Conservation (phyloP, 768 basidiomycete genomes). For the Tulasnella sp. region DNA sequence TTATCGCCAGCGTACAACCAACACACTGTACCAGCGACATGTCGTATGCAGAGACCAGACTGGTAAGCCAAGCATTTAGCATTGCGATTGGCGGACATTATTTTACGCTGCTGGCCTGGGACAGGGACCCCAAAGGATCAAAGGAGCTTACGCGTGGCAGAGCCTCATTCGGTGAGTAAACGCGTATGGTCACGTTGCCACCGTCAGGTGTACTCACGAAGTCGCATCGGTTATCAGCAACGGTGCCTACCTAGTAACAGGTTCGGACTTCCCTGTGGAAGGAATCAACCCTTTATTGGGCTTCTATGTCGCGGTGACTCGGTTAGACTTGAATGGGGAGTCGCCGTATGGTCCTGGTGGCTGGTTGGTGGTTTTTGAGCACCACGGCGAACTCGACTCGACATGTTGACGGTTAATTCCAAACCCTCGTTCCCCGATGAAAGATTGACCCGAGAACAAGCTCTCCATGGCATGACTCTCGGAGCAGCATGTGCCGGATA, state of each 20-base stretch:
- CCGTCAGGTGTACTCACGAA: not conserved
- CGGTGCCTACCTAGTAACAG: conserved; percentile 57
- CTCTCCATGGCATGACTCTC: conserved; percentile 73
- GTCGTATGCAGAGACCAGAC: conserved; percentile 78
- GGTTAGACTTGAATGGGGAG: conserved; percentile 55
- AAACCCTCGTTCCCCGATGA: conserved; percentile 60
- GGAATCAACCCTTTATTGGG: conserved; percentile 80
- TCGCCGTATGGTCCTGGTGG: conserved; percentile 79
- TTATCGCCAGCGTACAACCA: conserved; percentile 88
- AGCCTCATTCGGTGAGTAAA: conserved; percentile 57
- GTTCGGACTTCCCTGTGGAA: conserved; percentile 93
- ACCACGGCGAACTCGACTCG: not conserved
- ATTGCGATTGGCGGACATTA: not conserved
- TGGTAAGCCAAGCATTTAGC: conserved; percentile 39
- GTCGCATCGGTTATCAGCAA: conserved; percentile 23
- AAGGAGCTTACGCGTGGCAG: conserved; percentile 85
- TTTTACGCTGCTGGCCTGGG: not conserved
- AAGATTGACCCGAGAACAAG: conserved; percentile 68
- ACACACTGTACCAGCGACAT: conserved; percentile 90
- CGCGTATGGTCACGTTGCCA: not conserved
- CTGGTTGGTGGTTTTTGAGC: conserved; percentile 48
- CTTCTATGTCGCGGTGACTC: conserved; percentile 81
- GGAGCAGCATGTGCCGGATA: conserved; percentile 87
- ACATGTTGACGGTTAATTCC: not conserved
- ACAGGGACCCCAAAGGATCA: conserved; percentile 73